Percentiles rank a stretch among this genome's conserved stretches.
These are phyloP conservation scores for Salix exigua DNA, from an alignment of 345 rosid genomes.

Conservation along the genomic window DNA sequence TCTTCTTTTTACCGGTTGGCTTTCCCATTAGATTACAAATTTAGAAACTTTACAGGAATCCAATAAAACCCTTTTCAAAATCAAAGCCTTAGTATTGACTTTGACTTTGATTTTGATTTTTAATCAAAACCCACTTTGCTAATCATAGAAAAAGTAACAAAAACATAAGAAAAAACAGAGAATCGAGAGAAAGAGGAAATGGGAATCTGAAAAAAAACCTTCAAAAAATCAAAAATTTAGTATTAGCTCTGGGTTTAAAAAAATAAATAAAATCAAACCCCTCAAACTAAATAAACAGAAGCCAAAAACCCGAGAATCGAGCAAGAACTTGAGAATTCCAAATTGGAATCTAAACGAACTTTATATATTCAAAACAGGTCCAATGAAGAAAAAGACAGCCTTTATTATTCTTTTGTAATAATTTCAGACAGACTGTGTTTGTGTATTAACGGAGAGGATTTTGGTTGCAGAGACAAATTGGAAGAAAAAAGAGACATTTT, in stretches of 20 bases:
- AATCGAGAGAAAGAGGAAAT: not conserved
- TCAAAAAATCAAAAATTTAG: not conserved
- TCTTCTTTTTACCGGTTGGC: slow-evolving; percentile 87
- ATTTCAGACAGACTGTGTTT: not conserved
- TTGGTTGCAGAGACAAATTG: not conserved
- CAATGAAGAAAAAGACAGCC: not conserved
- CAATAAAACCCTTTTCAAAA: not conserved
- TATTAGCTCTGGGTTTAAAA: not conserved
- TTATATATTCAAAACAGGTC: not conserved
- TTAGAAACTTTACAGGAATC: not conserved
- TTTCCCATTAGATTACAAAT: slow-evolving; percentile 59
- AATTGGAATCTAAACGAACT: not conserved
- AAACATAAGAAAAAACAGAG: not conserved
- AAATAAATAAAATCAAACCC: not conserved
- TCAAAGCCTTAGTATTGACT: not conserved
- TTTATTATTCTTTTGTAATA: not conserved
- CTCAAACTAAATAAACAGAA: not conserved
- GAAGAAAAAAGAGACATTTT: not conserved
- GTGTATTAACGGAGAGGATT: not conserved
- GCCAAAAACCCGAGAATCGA: not conserved
- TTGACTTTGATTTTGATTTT: not conserved
- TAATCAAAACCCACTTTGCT: not conserved
- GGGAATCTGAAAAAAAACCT: not conserved
- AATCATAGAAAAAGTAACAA: not conserved
- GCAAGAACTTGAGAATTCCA: not conserved